phyloP scores from a whole-genome alignment of 129 eudicot species.

The Lonicera japonica region DNA sequence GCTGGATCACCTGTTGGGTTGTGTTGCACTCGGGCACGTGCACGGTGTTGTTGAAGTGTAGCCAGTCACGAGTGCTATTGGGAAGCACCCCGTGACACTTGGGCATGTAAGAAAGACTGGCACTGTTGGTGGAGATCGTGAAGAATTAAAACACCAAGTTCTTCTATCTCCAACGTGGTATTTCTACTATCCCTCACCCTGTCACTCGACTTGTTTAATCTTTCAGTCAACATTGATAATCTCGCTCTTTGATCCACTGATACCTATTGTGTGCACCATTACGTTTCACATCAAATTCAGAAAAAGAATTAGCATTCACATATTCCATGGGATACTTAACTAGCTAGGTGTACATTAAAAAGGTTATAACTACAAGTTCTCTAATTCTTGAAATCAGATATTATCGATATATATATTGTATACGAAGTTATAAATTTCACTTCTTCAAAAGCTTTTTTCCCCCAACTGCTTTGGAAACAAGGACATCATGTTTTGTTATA shows the following conservation, averaged over 20 bases:
- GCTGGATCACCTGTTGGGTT: too few relatives aligned
- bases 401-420: not conserved
- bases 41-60: too few relatives aligned
- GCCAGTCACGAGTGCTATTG: too few relatives aligned
- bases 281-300: not conserved
- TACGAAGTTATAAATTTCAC: not conserved
- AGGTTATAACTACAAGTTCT: not conserved
- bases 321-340: not conserved
- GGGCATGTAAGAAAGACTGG: constrained; percentile 57
- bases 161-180: constrained; percentile 66
- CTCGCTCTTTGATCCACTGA: constrained; percentile 62
- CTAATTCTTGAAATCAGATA: not conserved
- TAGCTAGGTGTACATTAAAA: not conserved
- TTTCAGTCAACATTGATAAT: constrained; percentile 48
- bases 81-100: too few relatives aligned
- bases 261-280: constrained; percentile 23
- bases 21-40: too few relatives aligned
- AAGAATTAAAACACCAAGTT: constrained; percentile 62
- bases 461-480: not conserved
- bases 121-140: constrained; percentile 65
- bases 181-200: constrained; percentile 60
- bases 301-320: not conserved
- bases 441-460: not conserved
- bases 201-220: constrained; percentile 56
- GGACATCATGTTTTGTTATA: not conserved